Evolutionary conservation across 2,329 filamentous ascomycete genomes (phyloP).

Genomic region (Botrytis elliptica): DNA sequence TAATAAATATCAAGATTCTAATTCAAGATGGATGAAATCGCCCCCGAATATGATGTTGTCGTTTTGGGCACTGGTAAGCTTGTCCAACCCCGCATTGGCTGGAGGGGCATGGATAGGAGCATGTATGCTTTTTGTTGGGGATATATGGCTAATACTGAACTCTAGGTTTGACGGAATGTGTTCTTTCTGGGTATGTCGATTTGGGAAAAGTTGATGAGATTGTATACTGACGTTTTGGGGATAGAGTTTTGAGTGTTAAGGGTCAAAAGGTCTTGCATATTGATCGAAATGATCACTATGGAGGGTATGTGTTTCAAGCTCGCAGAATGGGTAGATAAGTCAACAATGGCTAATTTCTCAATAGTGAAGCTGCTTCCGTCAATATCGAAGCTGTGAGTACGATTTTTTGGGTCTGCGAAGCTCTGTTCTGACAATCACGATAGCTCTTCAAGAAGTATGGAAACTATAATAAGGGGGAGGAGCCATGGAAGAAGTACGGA

Average conservation of each 20-base stretch:
- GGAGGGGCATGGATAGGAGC: constrained; percentile 33
- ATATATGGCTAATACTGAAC: constrained; percentile 26
- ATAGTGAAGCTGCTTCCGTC: constrained; percentile 88
- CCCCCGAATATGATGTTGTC: constrained; percentile 97
- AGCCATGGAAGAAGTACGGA: constrained; percentile 98
- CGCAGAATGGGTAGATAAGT: constrained; percentile 17
- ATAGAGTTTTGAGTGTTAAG: constrained; percentile 91
- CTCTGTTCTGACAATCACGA: constrained; percentile 38
- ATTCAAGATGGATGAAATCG: constrained; percentile 86
- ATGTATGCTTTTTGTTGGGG: background rate
- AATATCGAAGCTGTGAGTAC: constrained; percentile 84
- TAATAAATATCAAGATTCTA: constrained; percentile 37
- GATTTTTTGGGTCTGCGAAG: constrained; percentile 24
- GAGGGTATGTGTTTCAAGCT: constrained; percentile 61
- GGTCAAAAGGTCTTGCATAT: constrained; percentile 99
- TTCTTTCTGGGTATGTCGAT: constrained; percentile 81
- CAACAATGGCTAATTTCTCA: constrained; percentile 33
- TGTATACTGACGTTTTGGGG: background rate
- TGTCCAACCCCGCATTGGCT: constrained; percentile 41
- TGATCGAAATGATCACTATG: constrained; percentile 97
- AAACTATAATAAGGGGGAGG: constrained; percentile 73
- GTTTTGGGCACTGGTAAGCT: constrained; percentile 91
- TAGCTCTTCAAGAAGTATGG: constrained; percentile 97
- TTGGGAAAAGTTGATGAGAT: background rate
- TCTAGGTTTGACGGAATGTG: constrained; percentile 93